Evolutionary conservation across 2,329 filamentous ascomycete genomes (phyloP).

Genomic region (Botrytis medusae): DNA sequence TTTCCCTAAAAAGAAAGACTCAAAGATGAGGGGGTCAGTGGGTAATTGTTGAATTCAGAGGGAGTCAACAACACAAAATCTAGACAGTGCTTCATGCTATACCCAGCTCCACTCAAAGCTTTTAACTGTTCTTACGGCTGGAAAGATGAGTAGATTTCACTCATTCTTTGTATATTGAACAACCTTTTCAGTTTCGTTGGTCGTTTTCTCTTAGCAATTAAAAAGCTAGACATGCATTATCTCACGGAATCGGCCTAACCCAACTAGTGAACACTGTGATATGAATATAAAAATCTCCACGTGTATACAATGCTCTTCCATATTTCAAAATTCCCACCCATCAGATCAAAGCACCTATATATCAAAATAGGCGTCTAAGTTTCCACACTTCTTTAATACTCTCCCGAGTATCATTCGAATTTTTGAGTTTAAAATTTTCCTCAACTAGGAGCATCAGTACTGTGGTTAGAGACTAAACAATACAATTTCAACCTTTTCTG

Average conservation of each 20-base stretch:
- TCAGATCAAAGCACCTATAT: too few relatives aligned
- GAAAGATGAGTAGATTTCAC: fast-evolving
- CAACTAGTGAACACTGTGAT: not conserved
- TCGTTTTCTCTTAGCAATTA: not conserved
- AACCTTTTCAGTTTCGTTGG: too few relatives aligned
- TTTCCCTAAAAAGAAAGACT: not conserved
- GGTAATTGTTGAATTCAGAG: not conserved
- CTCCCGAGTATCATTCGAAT: too few relatives aligned
- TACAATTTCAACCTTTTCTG: not conserved
- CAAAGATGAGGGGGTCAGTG: not conserved
- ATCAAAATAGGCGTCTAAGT: too few relatives aligned
- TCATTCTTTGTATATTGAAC: not conserved
- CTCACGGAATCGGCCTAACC: too few relatives aligned
- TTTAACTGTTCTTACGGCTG: fast-evolving
- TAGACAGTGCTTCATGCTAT: not conserved
- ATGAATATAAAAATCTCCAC: fast-evolving
- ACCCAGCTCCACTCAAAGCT: fast-evolving
- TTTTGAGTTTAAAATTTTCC: too few relatives aligned
- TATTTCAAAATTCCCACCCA: fast-evolving
- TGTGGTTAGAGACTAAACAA: fast-evolving
- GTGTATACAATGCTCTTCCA: not conserved
- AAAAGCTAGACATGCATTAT: not conserved
- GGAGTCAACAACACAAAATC: not conserved
- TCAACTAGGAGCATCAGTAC: too few relatives aligned
- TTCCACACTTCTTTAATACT: too few relatives aligned